Evolutionary conservation across 257 asterid genomes (phyloP).

Genomic region (Capsicum rhomboideum): DNA sequence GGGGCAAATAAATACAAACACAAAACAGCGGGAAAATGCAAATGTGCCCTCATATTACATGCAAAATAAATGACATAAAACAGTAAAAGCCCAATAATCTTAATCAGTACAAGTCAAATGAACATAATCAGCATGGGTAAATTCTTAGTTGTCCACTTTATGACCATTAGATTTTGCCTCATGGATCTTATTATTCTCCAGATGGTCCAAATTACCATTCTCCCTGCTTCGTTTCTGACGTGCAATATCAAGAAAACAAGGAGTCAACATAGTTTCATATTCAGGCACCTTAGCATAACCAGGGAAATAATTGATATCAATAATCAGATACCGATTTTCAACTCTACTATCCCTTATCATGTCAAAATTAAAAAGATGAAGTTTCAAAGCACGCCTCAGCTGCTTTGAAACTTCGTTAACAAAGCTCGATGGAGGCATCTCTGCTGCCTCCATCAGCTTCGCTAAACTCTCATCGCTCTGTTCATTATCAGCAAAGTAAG

Average conservation of each 20-base stretch:
- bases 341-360: slow-evolving; percentile 49
- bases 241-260: slow-evolving; percentile 52
- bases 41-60: background rate
- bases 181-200: background rate
- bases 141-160: background rate
- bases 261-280: slow-evolving; percentile 52
- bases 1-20: too few relatives aligned
- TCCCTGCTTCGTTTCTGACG: slow-evolving; percentile 1
- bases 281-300: slow-evolving; percentile 74
- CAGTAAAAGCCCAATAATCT: background rate
- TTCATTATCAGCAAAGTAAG: slow-evolving; percentile 38
- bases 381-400: slow-evolving; percentile 42
- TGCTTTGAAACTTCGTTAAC: slow-evolving; percentile 41
- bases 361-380: slow-evolving; percentile 75
- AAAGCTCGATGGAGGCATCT: slow-evolving; percentile 53
- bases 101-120: background rate
- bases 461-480: slow-evolving; percentile 21
- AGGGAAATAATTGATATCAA: slow-evolving; percentile 85
- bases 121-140: background rate
- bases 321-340: slow-evolving; percentile 47
- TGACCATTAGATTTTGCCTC: background rate
- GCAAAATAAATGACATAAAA: background rate
- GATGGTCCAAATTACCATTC: background rate
- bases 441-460: slow-evolving; percentile 35
- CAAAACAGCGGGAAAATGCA: too few relatives aligned